phyloP scores from a whole-genome alignment of 2,329 filamentous ascomycete species.

The Lecanicillium sp. region DNA sequence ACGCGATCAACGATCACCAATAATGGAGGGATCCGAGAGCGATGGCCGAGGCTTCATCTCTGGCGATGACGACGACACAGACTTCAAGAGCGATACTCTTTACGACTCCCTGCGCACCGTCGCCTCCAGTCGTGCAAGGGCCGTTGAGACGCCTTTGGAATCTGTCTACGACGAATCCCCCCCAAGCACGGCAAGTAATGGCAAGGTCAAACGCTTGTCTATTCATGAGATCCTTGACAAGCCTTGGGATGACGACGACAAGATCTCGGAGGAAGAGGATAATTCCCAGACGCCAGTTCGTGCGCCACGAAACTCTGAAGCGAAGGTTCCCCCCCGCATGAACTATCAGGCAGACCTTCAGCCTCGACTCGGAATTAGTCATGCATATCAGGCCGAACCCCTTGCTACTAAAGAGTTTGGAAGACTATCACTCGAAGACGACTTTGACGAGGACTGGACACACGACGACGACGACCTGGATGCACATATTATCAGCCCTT shows the following conservation, averaged over 20 bases:
- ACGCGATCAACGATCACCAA: constrained; percentile 37
- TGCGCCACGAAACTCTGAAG: constrained; percentile 22
- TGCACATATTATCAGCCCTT: constrained; percentile 41
- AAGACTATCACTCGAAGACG: constrained; percentile 50
- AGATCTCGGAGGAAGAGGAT: constrained; percentile 58
- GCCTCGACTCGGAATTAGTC: no score
- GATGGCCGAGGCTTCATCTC: constrained; percentile 57
- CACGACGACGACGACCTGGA: constrained; percentile 47
- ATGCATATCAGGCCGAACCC: constrained; percentile 21
- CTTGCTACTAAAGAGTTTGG: constrained; percentile 32
- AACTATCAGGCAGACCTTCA: neutral
- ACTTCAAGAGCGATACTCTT: constrained; percentile 67
- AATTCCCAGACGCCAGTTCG: constrained; percentile 42
- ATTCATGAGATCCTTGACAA: constrained; percentile 51
- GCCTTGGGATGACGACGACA: constrained; percentile 45
- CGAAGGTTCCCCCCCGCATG: constrained; percentile 5
- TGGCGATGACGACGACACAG: constrained; percentile 69
- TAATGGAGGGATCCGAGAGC: constrained; percentile 61
- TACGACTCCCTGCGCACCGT: constrained; percentile 70
- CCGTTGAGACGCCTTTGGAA: constrained; percentile 63
- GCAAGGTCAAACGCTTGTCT: constrained; percentile 45
- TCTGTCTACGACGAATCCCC: constrained; percentile 77
- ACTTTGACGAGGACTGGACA: constrained; percentile 57
- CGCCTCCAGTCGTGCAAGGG: constrained; percentile 57
- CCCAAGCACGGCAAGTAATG: constrained; percentile 45